Evolutionary conservation across 345 rosid species (phyloP), one percentile per base, ranked within the genome.

Genomic region (Erucastrum elatum): DNA sequence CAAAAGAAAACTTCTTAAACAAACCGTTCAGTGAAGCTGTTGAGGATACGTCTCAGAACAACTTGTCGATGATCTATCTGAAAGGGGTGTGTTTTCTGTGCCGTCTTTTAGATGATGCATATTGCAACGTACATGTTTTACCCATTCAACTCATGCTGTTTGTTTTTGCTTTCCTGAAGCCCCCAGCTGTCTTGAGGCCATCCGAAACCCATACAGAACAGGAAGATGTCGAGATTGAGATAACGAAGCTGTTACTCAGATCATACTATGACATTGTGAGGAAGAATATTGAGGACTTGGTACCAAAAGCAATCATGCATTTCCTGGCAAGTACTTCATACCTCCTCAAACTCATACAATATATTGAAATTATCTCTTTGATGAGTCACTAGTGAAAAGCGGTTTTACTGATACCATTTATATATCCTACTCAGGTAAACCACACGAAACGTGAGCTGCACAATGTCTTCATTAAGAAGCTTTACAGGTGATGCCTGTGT

Each of bases 271-370:
- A 93, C 85, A 91, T 96, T 82, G 99, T 90, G 31, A 84, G 99
- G 82, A 96, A 89, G 88, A 93, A 93, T 82, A 86, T 96, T 33
- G 94, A 90, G 85, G 98, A 96, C 81, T 83, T 81, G 2, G 80
- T 91, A 61, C 99, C 99, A 27, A 96, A 93, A 86, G 93, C 99
- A 70, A 91, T 96, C 74, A 96, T 96, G 95, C 99, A 93, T 84
- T 96, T 96, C 82, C 85, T 96, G 94, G 99, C 82, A 87, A 84
- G 76, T 77, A 55, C 44, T 25, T 51, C 21, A 13, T 65, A 53
- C 7, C 62, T 71, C 55, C 60, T 35, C 26, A 44, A 58, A 66
- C 31, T 39, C 13, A 8, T 30, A 27, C 71, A 29, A 56, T 39
- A 29, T 29, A 29, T 29, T 29, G 31, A 29, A 29, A 29, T 29